Base-by-base conservation (phyloP, 202 grass and related monocot species). In the Brachypodium distachyon region DNA sequence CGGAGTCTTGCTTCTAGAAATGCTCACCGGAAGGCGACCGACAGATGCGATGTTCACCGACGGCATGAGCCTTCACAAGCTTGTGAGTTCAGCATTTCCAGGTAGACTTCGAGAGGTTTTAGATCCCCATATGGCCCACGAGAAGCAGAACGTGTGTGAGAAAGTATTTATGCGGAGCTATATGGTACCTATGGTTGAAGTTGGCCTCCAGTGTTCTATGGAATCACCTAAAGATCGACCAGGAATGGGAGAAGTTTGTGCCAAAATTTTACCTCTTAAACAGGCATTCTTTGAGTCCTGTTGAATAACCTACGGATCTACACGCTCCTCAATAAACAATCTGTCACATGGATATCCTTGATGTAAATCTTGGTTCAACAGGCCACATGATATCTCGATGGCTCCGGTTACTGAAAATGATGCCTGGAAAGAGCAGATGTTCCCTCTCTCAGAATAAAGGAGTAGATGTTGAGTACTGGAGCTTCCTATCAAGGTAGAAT, bases 1-100 rank as follows among this genome's bases (percentile, higher is more conserved):
- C 1, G 81, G 88, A 9, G n/a, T 87, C n/a, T 36, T 91, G 34
- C 9, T 91, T 18, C 81, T 87, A 3, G 84, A 91, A 80, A 84
- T 87, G 81, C 63, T 87, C 32, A 91, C 84, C 0, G 76, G 60
- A 12, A 84, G 55, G 65, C 14, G 72, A 16, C 84, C 88, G 0
- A 87, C 88, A 2, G 51, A 84, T 38, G n/a, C n/a, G 4, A 52
- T 25, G 19, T 91, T 91, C 41, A 55, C 13, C 0, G 37, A 49
- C 1, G 77, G 76, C 1, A 13, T 78, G 10, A 81, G 10, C 54
- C 71, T 91, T 77, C 84, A 69, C 41, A 61, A 1, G 32, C 37
- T 65, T 17, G 76, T 87, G 25, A 69, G 54, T 3, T 77, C 13
- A 14, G 71, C 53, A 0, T 48, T 74, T 63, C 52, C 58, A 11